Percentiles rank a stretch among this genome's conserved stretches.
phyloP scores from a whole-genome alignment of 768 basidiomycete species.

The Leccinum uliginosum region DNA sequence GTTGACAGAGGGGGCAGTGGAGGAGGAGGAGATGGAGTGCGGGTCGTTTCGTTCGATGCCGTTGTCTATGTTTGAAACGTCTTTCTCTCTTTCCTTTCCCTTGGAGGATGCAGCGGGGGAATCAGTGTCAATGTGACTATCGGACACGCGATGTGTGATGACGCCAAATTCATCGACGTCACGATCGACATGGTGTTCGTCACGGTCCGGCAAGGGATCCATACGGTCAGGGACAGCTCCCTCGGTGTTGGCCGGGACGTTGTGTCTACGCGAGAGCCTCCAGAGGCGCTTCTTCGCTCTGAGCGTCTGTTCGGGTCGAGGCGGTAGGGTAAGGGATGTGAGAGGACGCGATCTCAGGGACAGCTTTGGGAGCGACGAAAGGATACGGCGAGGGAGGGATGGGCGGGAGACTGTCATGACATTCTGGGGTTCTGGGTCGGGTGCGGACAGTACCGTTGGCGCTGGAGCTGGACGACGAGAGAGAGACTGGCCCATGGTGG shows the following conservation, averaged over 20 bases:
- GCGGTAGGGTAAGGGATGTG: constrained; percentile 18
- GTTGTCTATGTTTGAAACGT: constrained; percentile 8
- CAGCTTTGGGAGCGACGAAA: constrained; percentile 29
- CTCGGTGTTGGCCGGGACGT: constrained; percentile 9
- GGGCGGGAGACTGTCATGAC: constrained; percentile 3
- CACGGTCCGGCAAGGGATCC: constrained; percentile 19
- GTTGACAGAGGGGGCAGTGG: constrained; percentile 3
- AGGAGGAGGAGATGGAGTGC: constrained; percentile 17
- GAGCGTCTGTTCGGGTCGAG: constrained; percentile 24
- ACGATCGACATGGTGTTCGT: constrained; percentile 27
- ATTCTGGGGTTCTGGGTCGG: constrained; percentile 5
- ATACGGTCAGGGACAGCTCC: constrained; percentile 15
- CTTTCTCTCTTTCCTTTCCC: constrained; percentile 36
- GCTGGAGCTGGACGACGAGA: constrained; percentile 21
- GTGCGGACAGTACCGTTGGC: constrained; percentile 6
- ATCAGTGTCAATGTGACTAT: constrained; percentile 25
- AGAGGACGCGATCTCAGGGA: constrained; percentile 15
- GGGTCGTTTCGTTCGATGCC: background rate
- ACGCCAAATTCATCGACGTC: constrained; percentile 26
- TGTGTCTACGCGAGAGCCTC: constrained; percentile 21
- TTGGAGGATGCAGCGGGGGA: constrained; percentile 25
- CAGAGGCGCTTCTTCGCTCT: constrained; percentile 26
- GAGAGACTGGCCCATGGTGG: constrained; percentile 30
- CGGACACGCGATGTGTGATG: constrained; percentile 26
- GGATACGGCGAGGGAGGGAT: constrained; percentile 33